Base-by-base conservation (phyloP, 1,284 basidiomycete genomes). In the Tausonia pullulans region DNA sequence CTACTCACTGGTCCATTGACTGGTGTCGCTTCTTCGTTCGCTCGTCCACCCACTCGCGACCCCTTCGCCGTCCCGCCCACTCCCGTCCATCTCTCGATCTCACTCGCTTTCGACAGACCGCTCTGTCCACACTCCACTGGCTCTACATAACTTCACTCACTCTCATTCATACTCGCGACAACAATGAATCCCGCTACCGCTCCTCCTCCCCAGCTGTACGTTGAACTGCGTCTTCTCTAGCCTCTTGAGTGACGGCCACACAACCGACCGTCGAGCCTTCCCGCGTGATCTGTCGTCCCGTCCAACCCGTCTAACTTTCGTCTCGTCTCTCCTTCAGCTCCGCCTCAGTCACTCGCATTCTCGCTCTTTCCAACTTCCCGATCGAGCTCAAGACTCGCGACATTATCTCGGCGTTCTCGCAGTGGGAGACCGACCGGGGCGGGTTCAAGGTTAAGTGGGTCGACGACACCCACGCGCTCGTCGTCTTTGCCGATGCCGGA, bases 361-460 rank as follows among this genome's bases (percentile, higher is more conserved):
- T 99, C 70, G 87, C 84, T 72, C 81, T 99, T 64, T 86, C 86
- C 43, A 90, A 91, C 71, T 98, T 99, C 74, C 84, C 90, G 7
- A 87, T 93, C 72, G 88, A 93, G 76, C 83, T 99, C 74, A 98
- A 98, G 80, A 99, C 95, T 43, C 87, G 91, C 74, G 95, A 99
- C 76, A 88, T 99, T 61, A 92, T 97, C 73, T 76, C 82, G 61
- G 87, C 92, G 52, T 97, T 98, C 76, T 81, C 85, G 61, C 90
- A 93, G 54, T 98, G 88, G 83, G 93, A 97, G 72, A 82, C 80
- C 67, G 54, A 16, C 10, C 85, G 82, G 67, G 93, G 93, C 50
- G 95, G 94, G 16, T 97, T 96, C 81, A 91, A 93, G 81, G 96
- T 99, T 77, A 98, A 98, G 77, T 99, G 95, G 95, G 84, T 87